These are phyloP conservation scores for Ochetophila trinervis DNA, from an alignment of 306 rosid species.

Conservation along the genomic window DNA sequence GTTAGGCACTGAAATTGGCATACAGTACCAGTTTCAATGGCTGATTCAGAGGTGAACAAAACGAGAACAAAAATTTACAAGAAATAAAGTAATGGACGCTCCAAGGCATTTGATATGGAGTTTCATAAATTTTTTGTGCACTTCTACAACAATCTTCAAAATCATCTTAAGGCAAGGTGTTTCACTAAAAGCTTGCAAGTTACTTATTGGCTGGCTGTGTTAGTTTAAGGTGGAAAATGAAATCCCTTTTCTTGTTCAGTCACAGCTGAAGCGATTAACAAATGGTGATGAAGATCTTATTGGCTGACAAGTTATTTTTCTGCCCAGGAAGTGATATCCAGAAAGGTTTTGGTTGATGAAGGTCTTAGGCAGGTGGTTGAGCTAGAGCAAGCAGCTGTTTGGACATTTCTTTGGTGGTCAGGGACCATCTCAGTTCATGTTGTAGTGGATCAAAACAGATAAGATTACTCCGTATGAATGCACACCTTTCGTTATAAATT, in stretches of 20 bases:
- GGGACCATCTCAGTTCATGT: conserved; percentile 86
- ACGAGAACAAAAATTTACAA: conserved; percentile 34
- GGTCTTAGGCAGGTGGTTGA: conserved; percentile 93
- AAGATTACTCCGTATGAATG: conserved; percentile 74
- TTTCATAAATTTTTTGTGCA: conserved; percentile 59
- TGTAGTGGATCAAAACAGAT: conserved; percentile 88
- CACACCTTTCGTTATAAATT: conserved; percentile 17
- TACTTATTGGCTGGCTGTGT: conserved; percentile 13
- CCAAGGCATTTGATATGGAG: conserved; percentile 39
- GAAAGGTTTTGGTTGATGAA: conserved; percentile 83
- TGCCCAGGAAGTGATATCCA: conserved; percentile 82
- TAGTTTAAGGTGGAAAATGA: neutral
- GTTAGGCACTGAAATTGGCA: conserved; percentile 14
- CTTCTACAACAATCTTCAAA: conserved; percentile 65
- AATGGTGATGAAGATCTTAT: conserved; percentile 48
- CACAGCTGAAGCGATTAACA: conserved; percentile 59
- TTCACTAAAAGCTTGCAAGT: conserved; percentile 4
- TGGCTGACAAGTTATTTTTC: conserved; percentile 29
- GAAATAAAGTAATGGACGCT: conserved; percentile 39
- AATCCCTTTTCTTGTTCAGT: conserved; percentile 34
- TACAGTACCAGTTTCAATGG: conserved; percentile 45
- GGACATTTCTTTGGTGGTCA: conserved; percentile 99
- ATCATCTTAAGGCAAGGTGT: conserved; percentile 57
- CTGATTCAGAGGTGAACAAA: conserved; percentile 43
- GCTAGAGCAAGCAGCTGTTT: conserved; percentile 90